phyloP scores from a whole-genome alignment of 78 protist species.

The Chrysochromulina parva region DNA sequence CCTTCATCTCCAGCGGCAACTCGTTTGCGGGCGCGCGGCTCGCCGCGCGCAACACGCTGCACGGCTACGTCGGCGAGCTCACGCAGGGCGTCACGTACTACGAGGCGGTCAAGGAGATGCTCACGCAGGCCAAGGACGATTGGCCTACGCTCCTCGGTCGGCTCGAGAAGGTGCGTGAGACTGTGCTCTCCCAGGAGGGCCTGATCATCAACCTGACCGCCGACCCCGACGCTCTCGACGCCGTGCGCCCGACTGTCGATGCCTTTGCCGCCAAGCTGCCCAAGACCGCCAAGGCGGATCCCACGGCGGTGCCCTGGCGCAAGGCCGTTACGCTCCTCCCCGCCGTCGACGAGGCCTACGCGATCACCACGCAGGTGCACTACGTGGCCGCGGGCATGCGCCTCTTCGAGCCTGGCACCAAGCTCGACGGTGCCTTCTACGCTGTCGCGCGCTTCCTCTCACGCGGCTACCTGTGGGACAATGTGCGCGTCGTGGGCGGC shows the following conservation, averaged over 20 bases:
- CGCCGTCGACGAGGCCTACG: not conserved
- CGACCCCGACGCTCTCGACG: not conserved
- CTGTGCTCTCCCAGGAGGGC: not conserved
- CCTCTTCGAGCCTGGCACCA: not conserved
- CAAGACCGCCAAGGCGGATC: not conserved
- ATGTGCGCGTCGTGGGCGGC: conserved; percentile 42
- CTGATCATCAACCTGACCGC: conserved; percentile 34
- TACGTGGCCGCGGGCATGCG: conserved; percentile 33
- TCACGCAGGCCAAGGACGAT: not conserved
- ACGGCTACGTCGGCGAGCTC: not conserved
- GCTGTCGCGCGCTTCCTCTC: not conserved
- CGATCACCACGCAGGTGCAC: conserved; percentile 34
- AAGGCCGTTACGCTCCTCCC: not conserved
- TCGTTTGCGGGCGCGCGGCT: not conserved
- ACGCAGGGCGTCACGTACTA: not conserved
- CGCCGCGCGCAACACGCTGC: not conserved
- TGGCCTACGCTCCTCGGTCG: conserved; percentile 18
- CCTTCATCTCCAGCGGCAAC: not conserved
- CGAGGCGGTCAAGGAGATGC: not conserved
- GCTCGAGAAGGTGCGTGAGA: not conserved
- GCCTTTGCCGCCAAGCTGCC: not conserved
- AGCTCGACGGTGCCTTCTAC: not conserved
- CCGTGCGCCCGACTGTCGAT: not conserved
- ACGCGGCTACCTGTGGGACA: conserved; percentile 37
- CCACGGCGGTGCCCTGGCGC: not conserved